phyloP scores from a whole-genome alignment of 306 rosid species.

The Dalbergia cultrata region DNA sequence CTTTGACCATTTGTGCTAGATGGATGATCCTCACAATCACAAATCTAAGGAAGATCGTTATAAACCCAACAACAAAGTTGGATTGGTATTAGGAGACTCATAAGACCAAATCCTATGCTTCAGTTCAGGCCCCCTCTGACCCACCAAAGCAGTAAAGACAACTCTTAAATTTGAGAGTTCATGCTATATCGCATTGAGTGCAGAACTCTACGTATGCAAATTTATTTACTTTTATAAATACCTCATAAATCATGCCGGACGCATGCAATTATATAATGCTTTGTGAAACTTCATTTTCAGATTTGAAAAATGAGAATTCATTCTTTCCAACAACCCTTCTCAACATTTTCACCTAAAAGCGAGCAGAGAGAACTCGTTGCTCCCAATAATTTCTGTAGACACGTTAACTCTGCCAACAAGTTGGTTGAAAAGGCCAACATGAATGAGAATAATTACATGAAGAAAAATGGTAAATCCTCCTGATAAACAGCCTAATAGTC shows the following conservation, averaged over 20 bases:
- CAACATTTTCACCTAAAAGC: neutral
- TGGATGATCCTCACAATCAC: neutral
- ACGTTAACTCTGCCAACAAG: neutral
- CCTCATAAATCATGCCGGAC: neutral
- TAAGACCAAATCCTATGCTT: neutral
- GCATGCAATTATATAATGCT: neutral
- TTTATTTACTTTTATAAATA: neutral
- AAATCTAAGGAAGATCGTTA: neutral
- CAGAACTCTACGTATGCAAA: neutral
- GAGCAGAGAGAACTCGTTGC: slow-evolving; percentile 1
- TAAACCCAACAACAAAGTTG: neutral
- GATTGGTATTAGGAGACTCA: neutral
- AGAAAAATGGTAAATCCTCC: neutral
- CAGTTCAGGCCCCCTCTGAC: neutral
- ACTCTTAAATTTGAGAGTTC: neutral
- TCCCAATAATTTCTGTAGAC: neutral
- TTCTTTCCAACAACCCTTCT: neutral
- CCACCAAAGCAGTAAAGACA: neutral
- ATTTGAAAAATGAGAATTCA: slow-evolving; percentile 11
- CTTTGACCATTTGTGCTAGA: neutral
- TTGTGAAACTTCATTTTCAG: neutral
- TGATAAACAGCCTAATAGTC: slow-evolving; percentile 22
- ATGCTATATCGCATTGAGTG: slow-evolving; percentile 8
- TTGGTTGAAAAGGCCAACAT: slow-evolving; percentile 23
- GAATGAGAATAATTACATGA: neutral